Evolutionary conservation across 495 filamentous ascomycete genomes (phyloP), one percentile per base, ranked within the genome.

Genomic region (Aspergillus incahuasiensis): DNA sequence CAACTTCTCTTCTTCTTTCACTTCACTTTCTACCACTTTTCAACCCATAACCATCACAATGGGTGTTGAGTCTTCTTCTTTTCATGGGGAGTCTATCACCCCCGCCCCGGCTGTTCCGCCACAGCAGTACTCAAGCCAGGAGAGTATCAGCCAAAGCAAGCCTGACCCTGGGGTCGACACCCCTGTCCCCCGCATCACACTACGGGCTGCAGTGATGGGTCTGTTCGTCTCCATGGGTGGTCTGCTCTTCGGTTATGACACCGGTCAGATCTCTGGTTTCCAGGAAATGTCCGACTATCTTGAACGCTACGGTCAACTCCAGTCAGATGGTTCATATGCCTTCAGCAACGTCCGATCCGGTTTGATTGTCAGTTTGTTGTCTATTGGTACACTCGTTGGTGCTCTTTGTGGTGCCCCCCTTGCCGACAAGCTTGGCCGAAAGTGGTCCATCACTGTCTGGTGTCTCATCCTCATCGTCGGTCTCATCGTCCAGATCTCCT

Each of bases 381-480:
- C 82, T 8, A 80, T 86, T 41, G 88, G 88, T 59, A 85, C 84
- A 4, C 66, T 91, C 24, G 67, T 87, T 39, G 88, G 88, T 48
- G 81, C 87, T 47, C 70, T 90, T 20, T 64, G 77, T 19, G 80
- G 78, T 24, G 87, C 75, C 12, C 77, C 79, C 19, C 48, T 82
- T 12, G 79, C 81, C 1, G 76, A 83, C 54, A 62, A 56, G 18
- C 57, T 82, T 20, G 81, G 81, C 48, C 72, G 81, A 30, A 80
- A 80, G 58, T 77, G 71, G 69, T 78, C 74, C 6, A 81, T 83
- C 60, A 71, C 62, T 1, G 53, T 78, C 15, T 83, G 84, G 61
- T 82, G 79, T 53, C 62, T 83, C 40, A 81, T 87, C 59, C 78
- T 85, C 61, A 84, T 75, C 47, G 68, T 89, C 38, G 88, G 88